A percentile compares a stretch with the other conserved stretches of the same genome.
These are phyloP conservation scores for Pilasporangium apinafurcum DNA, from an alignment of 352 stramenopile genomes.

Conservation along the genomic window DNA sequence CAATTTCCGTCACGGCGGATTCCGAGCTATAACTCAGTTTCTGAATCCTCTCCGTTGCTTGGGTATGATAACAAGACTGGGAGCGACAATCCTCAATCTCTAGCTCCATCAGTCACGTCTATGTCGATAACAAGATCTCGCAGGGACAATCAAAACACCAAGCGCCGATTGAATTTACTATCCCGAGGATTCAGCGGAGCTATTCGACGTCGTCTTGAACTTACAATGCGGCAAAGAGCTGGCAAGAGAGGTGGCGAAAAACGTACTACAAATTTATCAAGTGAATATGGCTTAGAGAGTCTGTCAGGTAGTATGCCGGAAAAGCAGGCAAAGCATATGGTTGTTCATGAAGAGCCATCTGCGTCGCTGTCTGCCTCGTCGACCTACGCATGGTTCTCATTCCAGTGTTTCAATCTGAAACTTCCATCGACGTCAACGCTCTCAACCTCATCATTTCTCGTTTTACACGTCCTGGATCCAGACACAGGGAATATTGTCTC, in stretches of 20 bases:
- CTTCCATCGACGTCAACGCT: constrained; percentile 45
- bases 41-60: constrained; percentile 10
- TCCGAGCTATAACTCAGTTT: constrained; percentile 26
- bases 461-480: constrained; percentile 50
- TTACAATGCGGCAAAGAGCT: too few relatives aligned
- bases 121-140: constrained; percentile 1
- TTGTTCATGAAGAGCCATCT: too few relatives aligned
- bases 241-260: too few relatives aligned
- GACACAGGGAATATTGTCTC: constrained; percentile 27
- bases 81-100: too few relatives aligned
- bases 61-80: constrained; percentile 10
- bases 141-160: constrained; percentile 1
- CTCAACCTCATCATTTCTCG: constrained; percentile 51
- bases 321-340: background rate
- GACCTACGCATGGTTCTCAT: constrained; percentile 66
- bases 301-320: constrained; percentile 7
- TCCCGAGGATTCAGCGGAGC: too few relatives aligned
- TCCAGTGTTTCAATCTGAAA: constrained; percentile 78
- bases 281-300: constrained; percentile 5
- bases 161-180: too few relatives aligned
- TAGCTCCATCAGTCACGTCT: too few relatives aligned
- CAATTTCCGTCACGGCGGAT: constrained; percentile 49
- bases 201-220: too few relatives aligned
- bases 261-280: too few relatives aligned
- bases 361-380: too few relatives aligned